Conservation (phyloP, 805 yeast genomes). For the Teunomyces atbi region DNA sequence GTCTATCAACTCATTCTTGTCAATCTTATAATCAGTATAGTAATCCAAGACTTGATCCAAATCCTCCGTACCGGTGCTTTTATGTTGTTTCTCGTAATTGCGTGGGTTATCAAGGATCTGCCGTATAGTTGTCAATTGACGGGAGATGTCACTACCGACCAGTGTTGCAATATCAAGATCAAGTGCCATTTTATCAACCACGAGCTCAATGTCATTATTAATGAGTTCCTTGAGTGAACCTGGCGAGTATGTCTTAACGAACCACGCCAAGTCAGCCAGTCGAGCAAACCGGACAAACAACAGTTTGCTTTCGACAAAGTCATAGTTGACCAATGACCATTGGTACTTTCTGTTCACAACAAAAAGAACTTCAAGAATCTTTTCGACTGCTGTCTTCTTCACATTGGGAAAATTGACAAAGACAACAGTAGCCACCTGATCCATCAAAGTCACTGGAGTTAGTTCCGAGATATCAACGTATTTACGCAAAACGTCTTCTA, state of each 20-base stretch:
- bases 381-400: conserved; percentile 29
- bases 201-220: neutral
- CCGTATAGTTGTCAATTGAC: neutral
- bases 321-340: conserved; percentile 38
- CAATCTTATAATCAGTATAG: conserved; percentile 48
- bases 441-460: conserved; percentile 30
- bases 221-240: neutral
- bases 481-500: conserved; percentile 15
- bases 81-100: conserved; percentile 18
- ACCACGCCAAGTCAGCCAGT: conserved; percentile 15
- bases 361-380: conserved; percentile 23
- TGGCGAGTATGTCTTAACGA: conserved; percentile 6
- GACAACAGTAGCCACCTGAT: conserved; percentile 34
- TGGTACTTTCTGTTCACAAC: conserved; percentile 13
- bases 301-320: conserved; percentile 27
- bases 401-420: conserved; percentile 35
- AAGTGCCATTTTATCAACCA: neutral
- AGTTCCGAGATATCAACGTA: conserved; percentile 28
- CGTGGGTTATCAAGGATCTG: conserved; percentile 15
- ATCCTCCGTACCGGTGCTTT: conserved; percentile 31
- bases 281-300: conserved; percentile 32
- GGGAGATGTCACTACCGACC: neutral
- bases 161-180: neutral
- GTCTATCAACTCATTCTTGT: conserved; percentile 55
- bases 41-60: conserved; percentile 34